Evolutionary conservation across 139 green algal genomes (phyloP).

Genomic region (Tetradesmus lagerheimii): DNA sequence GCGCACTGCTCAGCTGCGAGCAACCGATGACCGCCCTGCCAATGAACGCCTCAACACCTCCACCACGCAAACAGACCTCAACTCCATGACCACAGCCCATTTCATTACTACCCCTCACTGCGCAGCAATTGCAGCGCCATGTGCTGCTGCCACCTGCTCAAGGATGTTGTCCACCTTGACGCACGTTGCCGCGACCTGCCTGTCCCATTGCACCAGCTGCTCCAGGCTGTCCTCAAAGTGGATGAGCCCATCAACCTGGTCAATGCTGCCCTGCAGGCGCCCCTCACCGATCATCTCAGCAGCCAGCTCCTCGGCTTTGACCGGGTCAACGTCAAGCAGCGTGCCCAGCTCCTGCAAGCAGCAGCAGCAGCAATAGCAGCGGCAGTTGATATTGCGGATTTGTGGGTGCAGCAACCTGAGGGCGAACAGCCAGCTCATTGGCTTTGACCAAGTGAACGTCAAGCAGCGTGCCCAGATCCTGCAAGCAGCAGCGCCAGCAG

Average conservation of each 20-base stretch:
- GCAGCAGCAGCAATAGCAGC: background rate
- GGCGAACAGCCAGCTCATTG: conserved; percentile 79
- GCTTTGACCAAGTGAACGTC: conserved; percentile 80
- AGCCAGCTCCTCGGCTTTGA: conserved; percentile 87
- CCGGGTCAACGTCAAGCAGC: conserved; percentile 82
- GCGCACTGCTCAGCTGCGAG: too few species aligned
- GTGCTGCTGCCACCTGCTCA: conserved; percentile 34
- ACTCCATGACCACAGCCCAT: too few species aligned
- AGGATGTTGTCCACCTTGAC: conserved; percentile 63
- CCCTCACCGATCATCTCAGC: conserved; percentile 89
- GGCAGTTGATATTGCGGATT: too few species aligned
- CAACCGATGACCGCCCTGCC: too few species aligned
- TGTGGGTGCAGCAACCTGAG: too few species aligned
- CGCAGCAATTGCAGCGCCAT: background rate
- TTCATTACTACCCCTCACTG: background rate
- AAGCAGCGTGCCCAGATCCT: conserved; percentile 91
- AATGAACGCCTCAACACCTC: background rate
- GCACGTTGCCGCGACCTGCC: conserved; percentile 79
- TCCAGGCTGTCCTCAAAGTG: conserved; percentile 78
- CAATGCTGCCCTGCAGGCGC: conserved; percentile 82
- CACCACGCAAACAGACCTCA: too few species aligned
- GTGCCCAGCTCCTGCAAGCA: conserved; percentile 82
- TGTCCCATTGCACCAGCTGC: conserved; percentile 85
- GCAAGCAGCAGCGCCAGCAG: background rate
- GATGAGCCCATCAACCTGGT: conserved; percentile 93